Evolutionary conservation across 805 yeast genomes (phyloP).

Genomic region (Barnettozyma vustinii): DNA sequence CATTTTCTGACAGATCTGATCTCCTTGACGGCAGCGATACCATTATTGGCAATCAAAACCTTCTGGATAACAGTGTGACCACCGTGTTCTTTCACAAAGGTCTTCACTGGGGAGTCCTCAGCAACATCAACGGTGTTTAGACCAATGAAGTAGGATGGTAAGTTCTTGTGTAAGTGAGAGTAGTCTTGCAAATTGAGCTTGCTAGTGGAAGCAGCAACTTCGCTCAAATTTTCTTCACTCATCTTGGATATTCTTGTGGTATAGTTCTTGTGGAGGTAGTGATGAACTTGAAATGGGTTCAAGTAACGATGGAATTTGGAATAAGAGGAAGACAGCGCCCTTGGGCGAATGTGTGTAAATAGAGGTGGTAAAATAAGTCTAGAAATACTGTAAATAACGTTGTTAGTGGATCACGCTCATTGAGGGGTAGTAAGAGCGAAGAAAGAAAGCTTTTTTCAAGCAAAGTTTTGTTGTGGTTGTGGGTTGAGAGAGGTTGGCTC

Average conservation of each 20-base stretch:
- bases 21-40: conserved; percentile 99
- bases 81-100: conserved; percentile 76
- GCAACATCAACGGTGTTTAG: conserved; percentile 72
- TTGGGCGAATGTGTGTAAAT: conserved; percentile 6
- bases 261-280: background rate
- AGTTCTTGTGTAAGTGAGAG: conserved; percentile 30
- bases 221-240: conserved; percentile 38
- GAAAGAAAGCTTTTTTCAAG: background rate
- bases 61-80: conserved; percentile 94
- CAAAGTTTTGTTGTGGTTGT: background rate
- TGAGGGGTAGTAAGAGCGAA: background rate
- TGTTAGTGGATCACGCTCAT: background rate
- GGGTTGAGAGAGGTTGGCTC: background rate
- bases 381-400: conserved; percentile 6
- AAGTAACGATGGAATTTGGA: conserved; percentile 1
- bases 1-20: conserved; percentile 96
- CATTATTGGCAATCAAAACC: conserved; percentile 93
- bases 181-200: conserved; percentile 29
- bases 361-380: conserved; percentile 8
- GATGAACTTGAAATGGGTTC: background rate
- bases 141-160: conserved; percentile 79
- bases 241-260: conserved; percentile 15
- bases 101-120: conserved; percentile 71
- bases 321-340: conserved; percentile 4
- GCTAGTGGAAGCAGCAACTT: conserved; percentile 26